Base-by-base conservation (phyloP, 176 grass and related monocot genomes). In the Carex pumila region DNA sequence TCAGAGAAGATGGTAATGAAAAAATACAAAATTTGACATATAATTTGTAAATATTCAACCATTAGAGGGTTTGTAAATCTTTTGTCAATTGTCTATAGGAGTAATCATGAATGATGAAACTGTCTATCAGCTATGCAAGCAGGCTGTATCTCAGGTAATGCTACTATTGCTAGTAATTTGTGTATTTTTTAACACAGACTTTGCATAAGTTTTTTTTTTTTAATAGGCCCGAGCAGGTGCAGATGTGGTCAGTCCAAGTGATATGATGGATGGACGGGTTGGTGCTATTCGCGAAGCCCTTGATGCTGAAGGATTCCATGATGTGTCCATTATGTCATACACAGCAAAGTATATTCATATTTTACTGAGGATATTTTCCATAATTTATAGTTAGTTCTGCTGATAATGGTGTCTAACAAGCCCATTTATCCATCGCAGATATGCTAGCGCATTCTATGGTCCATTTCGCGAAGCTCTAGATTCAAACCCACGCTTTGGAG, bases 301-400 rank as follows among this genome's bases (percentile, higher is more conserved):
- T n/a, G 96, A 99, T 81, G 86, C 93, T 65, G 96, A 95, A 90
- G 96, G 96, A 31, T 99, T 99, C 74, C 81, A 93, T 74, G 91
- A 93, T 88, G 96, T 98, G 12, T 98, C 96, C 32, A 98, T 98
- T 68, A 95, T 99, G 93, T 99, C 96, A 12, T 99, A 99, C 84
- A 99, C 96, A 1, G 96, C 93, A 72, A 95, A 99, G 96, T 98
- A 95, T 56, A 17, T 79, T 84, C 78, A 74, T 11, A 29, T 17
- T 3, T 72, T 63, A 72, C 47, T 17, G 6, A 45, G 47, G 71
- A 86, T 30, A 18, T 22, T 21, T 84, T 54, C 81, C 0, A 14
- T 9, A 61, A 70, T 43, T 57, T 67, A 68, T 65, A 43, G 72
- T 47, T 47, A 5, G 31, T 65, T 31, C 65, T 36, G 22, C 65